phyloP scores from a whole-genome alignment of 1,284 basidiomycete genomes.

The Termitomyces sp. region DNA sequence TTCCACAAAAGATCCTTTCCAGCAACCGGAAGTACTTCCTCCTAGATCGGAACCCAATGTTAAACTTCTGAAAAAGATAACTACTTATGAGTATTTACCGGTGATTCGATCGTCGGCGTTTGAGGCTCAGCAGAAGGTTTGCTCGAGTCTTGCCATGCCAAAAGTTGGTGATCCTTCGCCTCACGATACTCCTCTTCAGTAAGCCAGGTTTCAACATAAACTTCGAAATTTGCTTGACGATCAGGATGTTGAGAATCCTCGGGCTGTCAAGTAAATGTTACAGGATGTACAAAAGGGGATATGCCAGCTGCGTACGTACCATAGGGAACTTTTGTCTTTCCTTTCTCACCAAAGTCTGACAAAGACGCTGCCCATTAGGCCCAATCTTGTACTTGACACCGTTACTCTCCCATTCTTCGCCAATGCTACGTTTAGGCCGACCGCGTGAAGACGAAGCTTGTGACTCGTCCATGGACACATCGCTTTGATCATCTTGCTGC shows the following conservation, averaged over 20 bases:
- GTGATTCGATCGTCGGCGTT: conserved; percentile 34
- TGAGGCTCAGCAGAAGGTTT: conserved; percentile 36
- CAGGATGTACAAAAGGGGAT: conserved; percentile 6
- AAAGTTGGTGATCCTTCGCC: conserved; percentile 53
- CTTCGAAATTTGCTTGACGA: conserved; percentile 55
- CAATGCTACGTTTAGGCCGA: conserved; percentile 48
- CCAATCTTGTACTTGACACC: conserved; percentile 68
- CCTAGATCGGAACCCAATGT: neutral
- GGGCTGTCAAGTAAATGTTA: conserved; percentile 42
- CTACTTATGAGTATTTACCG: conserved; percentile 20
- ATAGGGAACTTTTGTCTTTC: conserved; percentile 63
- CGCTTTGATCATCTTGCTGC: conserved; percentile 27
- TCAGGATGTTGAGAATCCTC: conserved; percentile 74
- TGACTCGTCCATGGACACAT: conserved; percentile 42
- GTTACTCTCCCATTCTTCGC: conserved; percentile 70
- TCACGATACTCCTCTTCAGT: conserved; percentile 66
- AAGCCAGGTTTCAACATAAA: conserved; percentile 72
- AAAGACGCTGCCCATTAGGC: conserved; percentile 60
- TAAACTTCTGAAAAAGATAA: neutral
- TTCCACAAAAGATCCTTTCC: conserved; percentile 47
- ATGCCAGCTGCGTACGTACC: conserved; percentile 46
- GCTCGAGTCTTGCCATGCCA: conserved; percentile 65
- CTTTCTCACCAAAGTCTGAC: conserved; percentile 65
- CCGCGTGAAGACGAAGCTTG: conserved; percentile 41
- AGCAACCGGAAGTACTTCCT: conserved; percentile 23